Conservation (phyloP, 108 stramenopile genomes). For the Nitzschia sp. region DNA sequence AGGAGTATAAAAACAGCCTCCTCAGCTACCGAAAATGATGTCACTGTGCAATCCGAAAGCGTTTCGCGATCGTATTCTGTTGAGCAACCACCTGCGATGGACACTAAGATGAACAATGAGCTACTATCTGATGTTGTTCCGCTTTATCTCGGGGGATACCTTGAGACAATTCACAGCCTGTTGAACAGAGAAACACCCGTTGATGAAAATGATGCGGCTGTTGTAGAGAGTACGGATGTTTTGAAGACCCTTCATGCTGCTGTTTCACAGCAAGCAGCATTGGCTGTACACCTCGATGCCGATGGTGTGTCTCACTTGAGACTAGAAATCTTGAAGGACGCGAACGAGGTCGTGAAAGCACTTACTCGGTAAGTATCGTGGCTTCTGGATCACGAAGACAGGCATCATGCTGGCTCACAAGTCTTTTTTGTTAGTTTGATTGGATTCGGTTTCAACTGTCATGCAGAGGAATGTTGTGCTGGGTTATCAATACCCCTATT, state of each 20-base stretch:
- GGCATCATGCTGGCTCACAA: neutral
- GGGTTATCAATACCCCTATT: constrained; percentile 64
- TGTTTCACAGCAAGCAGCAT: constrained; percentile 35
- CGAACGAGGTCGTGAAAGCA: constrained; percentile 32
- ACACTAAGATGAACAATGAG: neutral
- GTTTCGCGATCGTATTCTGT: no score
- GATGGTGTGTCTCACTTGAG: constrained; percentile 21
- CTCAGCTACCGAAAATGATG: no score
- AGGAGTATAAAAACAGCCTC: no score
- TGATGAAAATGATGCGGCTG: constrained; percentile 33
- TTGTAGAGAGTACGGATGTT: constrained; percentile 35
- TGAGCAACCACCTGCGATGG: no score
- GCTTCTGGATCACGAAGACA: neutral
- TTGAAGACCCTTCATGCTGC: constrained; percentile 53
- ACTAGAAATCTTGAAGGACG: constrained; percentile 29
- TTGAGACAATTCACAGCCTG: constrained; percentile 30
- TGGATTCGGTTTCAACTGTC: constrained; percentile 58
- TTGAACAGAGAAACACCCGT: constrained; percentile 26
- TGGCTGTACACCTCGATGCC: constrained; percentile 14
- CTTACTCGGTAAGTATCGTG: constrained; percentile 38
- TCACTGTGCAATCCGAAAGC: no score
- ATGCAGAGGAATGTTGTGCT: constrained; percentile 16
- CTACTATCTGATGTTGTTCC: neutral
- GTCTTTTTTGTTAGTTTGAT: constrained; percentile 40
- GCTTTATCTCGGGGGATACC: constrained; percentile 1